Base-by-base conservation (phyloP, 2,329 filamentous ascomycete genomes). In the Trichoderma sp. region DNA sequence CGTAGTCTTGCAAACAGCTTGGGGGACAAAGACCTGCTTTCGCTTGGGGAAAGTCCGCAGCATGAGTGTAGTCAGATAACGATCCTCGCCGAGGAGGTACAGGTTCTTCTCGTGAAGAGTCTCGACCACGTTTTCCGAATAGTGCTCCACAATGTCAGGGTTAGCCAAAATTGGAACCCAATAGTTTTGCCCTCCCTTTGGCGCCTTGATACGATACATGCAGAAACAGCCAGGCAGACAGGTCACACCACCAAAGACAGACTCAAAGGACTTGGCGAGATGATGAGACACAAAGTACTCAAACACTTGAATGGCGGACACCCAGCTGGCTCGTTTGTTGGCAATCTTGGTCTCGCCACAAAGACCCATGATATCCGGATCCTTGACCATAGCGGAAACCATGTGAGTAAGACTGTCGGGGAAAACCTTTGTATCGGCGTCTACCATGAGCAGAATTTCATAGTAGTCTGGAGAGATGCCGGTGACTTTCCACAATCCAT, bases 281-380 rank as follows among this genome's bases (percentile, higher is more conserved):
- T 99, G 96, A 80, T 99, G 96, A 2, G 96, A 98, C 81, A 99
- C 96, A 84, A 98, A 99, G 83, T 98, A 97, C 84, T 99, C 96
- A 77, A 99, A 99, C 32, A 99, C 96, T 81, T 99, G 96, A 75
- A 99, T 99, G 82, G 96, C 96, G 6, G 94, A 93, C 51, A 98
- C 94, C 94, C 95, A 99, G 75, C 89, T 94, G 71, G 91, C 89
- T 52, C 91, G 91, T 83, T 99, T 99, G 85, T 99, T 99, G 77
- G 96, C 96, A 82, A 99, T 99, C 87, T 99, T 99, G 21, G 96
- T 99, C 84, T 99, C 96, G 74, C 96, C 96, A 77, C 96, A 99
- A 49, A 99, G 88, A 76, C 96, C 96, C 96, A 99, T 99, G 81
- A 99, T 96, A 75, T 98, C 95, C 37, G 96, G 96, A 79, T 99